phyloP scores from a whole-genome alignment of 495 filamentous ascomycete species.

The Cercophora samala region DNA sequence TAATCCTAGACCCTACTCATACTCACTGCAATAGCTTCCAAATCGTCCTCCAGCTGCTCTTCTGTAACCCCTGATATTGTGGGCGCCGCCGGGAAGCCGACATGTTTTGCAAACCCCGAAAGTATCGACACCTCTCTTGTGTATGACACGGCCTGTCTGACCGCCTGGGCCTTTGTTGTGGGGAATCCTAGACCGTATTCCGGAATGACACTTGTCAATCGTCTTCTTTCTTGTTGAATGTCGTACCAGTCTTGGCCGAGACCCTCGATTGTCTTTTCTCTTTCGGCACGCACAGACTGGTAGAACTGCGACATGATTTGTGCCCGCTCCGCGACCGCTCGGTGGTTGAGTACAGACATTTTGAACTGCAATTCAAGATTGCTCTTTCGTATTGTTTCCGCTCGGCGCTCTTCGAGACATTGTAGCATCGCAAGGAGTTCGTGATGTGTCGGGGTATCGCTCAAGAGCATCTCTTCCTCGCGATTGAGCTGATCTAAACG shows the following conservation, averaged over 20 bases:
- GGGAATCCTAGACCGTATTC: conserved; percentile 75
- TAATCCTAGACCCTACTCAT: conserved; percentile 48
- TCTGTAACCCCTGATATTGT: conserved; percentile 66
- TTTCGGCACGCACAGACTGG: conserved; percentile 74
- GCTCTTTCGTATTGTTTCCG: conserved; percentile 74
- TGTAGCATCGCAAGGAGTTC: conserved; percentile 83
- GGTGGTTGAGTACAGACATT: conserved; percentile 64
- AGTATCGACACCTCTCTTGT: conserved; percentile 91
- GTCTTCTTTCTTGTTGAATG: conserved; percentile 85
- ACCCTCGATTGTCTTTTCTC: conserved; percentile 73
- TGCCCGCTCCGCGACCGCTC: conserved; percentile 71
- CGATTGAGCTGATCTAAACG: conserved; percentile 72
- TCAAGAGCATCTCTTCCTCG: conserved; percentile 78
- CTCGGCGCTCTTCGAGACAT: conserved; percentile 73
- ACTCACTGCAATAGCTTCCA: conserved; percentile 86
- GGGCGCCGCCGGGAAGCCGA: conserved; percentile 95
- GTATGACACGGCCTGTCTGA: conserved; percentile 77
- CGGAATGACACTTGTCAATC: conserved; percentile 73
- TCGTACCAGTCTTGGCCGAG: conserved; percentile 85
- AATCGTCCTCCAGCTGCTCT: conserved; percentile 76
- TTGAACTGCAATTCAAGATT: conserved; percentile 68
- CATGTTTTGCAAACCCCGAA: conserved; percentile 85
- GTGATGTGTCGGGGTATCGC: conserved; percentile 76
- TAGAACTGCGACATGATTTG: conserved; percentile 84
- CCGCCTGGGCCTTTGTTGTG: conserved; percentile 64